phyloP scores from a whole-genome alignment of 1,284 basidiomycete species.

The Porphyrellus sp. region DNA sequence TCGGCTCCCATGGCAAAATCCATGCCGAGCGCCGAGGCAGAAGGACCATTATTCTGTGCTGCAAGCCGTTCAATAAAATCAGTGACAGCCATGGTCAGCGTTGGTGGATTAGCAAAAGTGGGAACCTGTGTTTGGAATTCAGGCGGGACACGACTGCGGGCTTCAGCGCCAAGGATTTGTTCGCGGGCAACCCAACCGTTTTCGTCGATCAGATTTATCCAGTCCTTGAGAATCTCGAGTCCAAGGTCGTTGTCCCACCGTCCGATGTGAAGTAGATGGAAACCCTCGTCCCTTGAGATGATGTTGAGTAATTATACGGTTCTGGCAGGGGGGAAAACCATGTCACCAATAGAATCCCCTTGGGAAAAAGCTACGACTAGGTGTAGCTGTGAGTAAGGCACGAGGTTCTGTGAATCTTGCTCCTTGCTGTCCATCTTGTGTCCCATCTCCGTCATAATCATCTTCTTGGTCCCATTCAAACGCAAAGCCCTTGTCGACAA shows the following conservation, averaged over 20 bases:
- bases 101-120: constrained; percentile 91
- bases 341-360: constrained; percentile 90
- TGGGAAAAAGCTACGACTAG: constrained; percentile 93
- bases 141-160: constrained; percentile 83
- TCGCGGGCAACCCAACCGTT: constrained; percentile 95
- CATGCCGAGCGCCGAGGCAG: constrained; percentile 61
- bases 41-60: constrained; percentile 42
- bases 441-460: constrained; percentile 40
- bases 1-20: constrained; percentile 47
- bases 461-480: constrained; percentile 89
- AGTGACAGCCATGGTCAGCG: constrained; percentile 86
- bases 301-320: constrained; percentile 3
- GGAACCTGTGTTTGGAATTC: constrained; percentile 94
- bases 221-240: constrained; percentile 84
- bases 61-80: constrained; percentile 80
- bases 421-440: constrained; percentile 40
- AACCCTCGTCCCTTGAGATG: constrained; percentile 83
- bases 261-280: constrained; percentile 88
- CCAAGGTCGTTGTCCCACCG: constrained; percentile 91
- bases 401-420: constrained; percentile 71
- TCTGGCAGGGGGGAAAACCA: not conserved
- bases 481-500: constrained; percentile 80
- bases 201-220: constrained; percentile 88
- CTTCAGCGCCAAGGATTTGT: constrained; percentile 94
- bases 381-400: constrained; percentile 86